phyloP scores from a whole-genome alignment of 139 green algal species.

The Tetradesmus obliquus region DNA sequence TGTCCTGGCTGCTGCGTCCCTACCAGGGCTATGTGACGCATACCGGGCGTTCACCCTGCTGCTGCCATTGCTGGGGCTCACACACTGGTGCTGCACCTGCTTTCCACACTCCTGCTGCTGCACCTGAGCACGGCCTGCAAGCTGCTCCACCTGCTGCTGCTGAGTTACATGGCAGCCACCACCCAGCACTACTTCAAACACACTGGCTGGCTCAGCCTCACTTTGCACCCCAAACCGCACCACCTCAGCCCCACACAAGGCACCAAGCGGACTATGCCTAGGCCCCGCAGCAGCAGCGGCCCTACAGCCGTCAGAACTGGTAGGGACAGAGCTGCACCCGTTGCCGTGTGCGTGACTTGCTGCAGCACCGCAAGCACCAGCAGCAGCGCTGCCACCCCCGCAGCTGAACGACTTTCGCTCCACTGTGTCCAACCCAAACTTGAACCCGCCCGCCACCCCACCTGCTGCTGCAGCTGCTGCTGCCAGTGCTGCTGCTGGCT shows the following conservation, averaged over 20 bases:
- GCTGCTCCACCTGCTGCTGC: background rate
- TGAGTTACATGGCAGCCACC: background rate
- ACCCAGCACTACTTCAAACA: constrained; percentile 23
- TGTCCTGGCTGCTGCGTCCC: background rate
- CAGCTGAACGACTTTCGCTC: constrained; percentile 1
- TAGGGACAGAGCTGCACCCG: background rate
- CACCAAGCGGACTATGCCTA: background rate
- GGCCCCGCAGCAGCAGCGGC: background rate
- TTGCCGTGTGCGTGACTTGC: background rate
- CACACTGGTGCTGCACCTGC: background rate
- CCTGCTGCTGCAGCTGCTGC: constrained; percentile 7
- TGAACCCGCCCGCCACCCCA: background rate
- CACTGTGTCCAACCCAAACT: constrained; percentile 22
- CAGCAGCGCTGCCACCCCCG: background rate
- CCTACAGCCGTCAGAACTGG: background rate
- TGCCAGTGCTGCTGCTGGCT: background rate
- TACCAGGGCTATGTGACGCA: background rate
- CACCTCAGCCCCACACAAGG: background rate
- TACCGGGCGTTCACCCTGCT: background rate
- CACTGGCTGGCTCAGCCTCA: background rate
- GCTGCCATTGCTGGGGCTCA: background rate
- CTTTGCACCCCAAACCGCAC: constrained; percentile 15
- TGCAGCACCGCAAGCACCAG: background rate
- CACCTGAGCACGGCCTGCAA: background rate
- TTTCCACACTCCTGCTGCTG: background rate